Conservation (phyloP, 2,329 filamentous ascomycete species). For the Claviceps sp. region DNA sequence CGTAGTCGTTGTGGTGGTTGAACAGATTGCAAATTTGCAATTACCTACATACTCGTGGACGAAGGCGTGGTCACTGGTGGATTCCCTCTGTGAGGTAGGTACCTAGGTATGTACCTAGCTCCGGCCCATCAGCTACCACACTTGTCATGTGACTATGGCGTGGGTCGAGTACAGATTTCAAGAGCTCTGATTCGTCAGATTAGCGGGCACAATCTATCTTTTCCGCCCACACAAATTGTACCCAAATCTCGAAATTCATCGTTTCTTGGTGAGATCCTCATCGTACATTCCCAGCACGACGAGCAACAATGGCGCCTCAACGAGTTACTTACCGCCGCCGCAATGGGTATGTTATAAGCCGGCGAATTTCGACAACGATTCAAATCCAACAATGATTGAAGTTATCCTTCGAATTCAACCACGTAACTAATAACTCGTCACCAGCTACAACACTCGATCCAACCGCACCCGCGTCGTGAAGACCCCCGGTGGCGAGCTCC, state of each 20-base stretch:
- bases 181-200: slow-evolving; percentile 21
- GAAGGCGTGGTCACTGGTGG: too few relatives aligned
- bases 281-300: slow-evolving; percentile 23
- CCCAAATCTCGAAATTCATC: slow-evolving; percentile 29
- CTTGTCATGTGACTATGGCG: background rate
- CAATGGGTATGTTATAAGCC: slow-evolving; percentile 53
- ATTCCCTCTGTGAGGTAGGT: too few relatives aligned
- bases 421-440: slow-evolving; percentile 2
- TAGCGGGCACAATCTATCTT: slow-evolving; percentile 24
- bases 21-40: too few relatives aligned
- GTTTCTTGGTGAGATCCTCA: slow-evolving; percentile 22
- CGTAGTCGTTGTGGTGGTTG: too few relatives aligned
- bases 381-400: background rate
- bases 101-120: too few relatives aligned
- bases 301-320: slow-evolving; percentile 44
- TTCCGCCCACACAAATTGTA: slow-evolving; percentile 30
- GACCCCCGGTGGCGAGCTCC: slow-evolving; percentile 91
- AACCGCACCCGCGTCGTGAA: slow-evolving; percentile 94
- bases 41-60: too few relatives aligned
- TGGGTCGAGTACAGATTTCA: background rate
- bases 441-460: slow-evolving; percentile 92
- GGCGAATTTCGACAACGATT: background rate
- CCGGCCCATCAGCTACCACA: background rate
- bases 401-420: background rate
- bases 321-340: slow-evolving; percentile 60